Percentiles rank a stretch among this genome's conserved stretches.
Evolutionary conservation across 2,329 filamentous ascomycete species (phyloP).

Genomic region (Penicillium sp.): DNA sequence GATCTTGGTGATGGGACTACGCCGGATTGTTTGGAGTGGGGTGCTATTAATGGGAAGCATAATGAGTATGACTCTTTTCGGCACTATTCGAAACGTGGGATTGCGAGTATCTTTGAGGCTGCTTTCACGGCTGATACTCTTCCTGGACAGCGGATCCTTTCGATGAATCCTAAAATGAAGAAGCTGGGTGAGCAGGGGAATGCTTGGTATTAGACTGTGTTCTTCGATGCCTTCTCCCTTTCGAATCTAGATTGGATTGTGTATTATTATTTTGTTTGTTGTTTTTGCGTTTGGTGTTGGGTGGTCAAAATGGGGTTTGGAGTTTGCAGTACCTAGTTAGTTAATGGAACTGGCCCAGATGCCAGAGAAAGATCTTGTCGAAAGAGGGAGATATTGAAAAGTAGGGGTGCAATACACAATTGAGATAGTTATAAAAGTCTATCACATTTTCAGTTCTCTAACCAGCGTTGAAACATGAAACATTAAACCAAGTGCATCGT

Average conservation of each 20-base stretch:
- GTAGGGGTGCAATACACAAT: no score
- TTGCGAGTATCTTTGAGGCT: slow-evolving; percentile 58
- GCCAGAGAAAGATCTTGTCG: not conserved
- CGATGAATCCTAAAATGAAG: slow-evolving; percentile 54
- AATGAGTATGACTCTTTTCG: slow-evolving; percentile 52
- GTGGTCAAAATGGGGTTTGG: not conserved
- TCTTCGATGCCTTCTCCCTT: not conserved
- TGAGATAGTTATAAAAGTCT: no score
- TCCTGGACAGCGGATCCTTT: slow-evolving; percentile 55
- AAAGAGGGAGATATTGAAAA: no score
- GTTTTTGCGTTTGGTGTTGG: not conserved
- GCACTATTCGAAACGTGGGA: slow-evolving; percentile 50
- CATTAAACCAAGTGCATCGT: not conserved
- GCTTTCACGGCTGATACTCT: slow-evolving; percentile 52
- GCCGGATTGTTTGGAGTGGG: slow-evolving; percentile 51
- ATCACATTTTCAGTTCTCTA: not conserved
- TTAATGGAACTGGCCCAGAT: not conserved
- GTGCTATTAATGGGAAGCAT: slow-evolving; percentile 49
- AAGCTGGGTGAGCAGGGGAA: slow-evolving; percentile 53
- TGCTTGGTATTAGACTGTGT: slow-evolving; percentile 53
- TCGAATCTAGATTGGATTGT: not conserved
- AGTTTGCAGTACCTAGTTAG: not conserved
- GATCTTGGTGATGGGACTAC: slow-evolving; percentile 55
- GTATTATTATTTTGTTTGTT: not conserved
- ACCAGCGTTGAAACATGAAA: not conserved